Evolutionary conservation across 495 filamentous ascomycete species (phyloP).

Genomic region (Xylaria telfairii): DNA sequence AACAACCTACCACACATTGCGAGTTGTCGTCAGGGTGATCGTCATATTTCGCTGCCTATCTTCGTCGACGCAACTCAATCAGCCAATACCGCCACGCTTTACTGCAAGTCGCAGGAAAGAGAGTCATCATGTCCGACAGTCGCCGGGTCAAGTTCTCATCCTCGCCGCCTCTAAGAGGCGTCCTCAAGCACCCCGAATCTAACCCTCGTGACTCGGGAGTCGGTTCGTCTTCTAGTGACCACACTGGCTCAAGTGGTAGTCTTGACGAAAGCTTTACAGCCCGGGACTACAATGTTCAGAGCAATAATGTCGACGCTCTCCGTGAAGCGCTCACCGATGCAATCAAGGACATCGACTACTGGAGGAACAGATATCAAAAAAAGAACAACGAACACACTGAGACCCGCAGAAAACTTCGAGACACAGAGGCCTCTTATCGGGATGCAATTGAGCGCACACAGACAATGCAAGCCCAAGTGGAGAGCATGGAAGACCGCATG

Average conservation of each 20-base stretch:
- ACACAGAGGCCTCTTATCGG: conserved; percentile 29
- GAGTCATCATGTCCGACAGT: conserved; percentile 16
- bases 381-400: conserved; percentile 32
- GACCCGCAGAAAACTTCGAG: conserved; percentile 28
- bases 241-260: conserved; percentile 38
- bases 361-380: conserved; percentile 32
- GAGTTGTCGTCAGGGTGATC: background rate
- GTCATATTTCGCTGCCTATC: conserved; percentile 10
- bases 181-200: conserved; percentile 28
- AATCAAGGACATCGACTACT: conserved; percentile 36
- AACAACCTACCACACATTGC: background rate
- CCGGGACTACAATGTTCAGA: conserved; percentile 38
- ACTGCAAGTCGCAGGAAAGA: background rate
- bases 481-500: conserved; percentile 21
- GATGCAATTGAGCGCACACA: conserved; percentile 31
- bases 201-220: conserved; percentile 39
- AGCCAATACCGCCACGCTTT: background rate
- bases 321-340: conserved; percentile 40
- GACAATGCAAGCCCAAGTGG: conserved; percentile 14
- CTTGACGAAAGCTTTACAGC: conserved; percentile 42
- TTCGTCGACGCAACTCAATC: conserved; percentile 3
- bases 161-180: conserved; percentile 21
- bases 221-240: conserved; percentile 43
- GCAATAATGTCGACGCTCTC: conserved; percentile 37
- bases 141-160: conserved; percentile 32